Evolutionary conservation across 306 rosid genomes (phyloP), one percentile per base, ranked within the genome.

Genomic region (Spatholobus suberectus): DNA sequence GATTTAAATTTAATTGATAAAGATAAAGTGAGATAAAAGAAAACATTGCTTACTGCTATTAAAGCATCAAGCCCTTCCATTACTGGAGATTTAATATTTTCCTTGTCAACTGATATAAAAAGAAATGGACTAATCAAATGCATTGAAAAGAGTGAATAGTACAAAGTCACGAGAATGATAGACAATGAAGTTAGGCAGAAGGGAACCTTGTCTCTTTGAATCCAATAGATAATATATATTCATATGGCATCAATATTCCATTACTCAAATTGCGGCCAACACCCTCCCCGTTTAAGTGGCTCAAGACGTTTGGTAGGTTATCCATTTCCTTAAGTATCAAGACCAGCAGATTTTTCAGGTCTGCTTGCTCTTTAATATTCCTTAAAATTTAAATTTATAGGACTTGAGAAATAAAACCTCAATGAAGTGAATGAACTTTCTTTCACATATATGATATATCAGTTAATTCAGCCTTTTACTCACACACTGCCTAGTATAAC

Each of bases 51-150:
- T 88, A 96, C 99, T 70, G 73, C 78, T 59, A 86, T 67, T 71
- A 92, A 83, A 76, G 73, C 83, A 27, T 94, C 97, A 75, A 92
- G 70, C 74, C 98, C 98, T 57, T 96, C 97, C 73, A 91, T 59
- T 24, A 59, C 81, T 35, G 99, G 98, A 70, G 89, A 91, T 84
- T 86, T 84, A 59, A 90, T 79, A 66, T 92, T 81, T 81, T 92
- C 96, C 38, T 75, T 24, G 44, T 85, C 90, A 86, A 83, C 99
- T 96, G 92, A 47, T 83, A 79, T 73, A 6, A 54, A 79, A 63
- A 68, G 77, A 82, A 85, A 63, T 43, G 61, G 35, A 59, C n/a
- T 13, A 71, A 72, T 15, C 21, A 87, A 63, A 70, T 63, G 23
- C 34, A 70, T 68, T 59, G 47, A 71, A 67, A 44, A 18, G 7